phyloP scores from a whole-genome alignment of 345 rosid genomes.

The Brassica incana region DNA sequence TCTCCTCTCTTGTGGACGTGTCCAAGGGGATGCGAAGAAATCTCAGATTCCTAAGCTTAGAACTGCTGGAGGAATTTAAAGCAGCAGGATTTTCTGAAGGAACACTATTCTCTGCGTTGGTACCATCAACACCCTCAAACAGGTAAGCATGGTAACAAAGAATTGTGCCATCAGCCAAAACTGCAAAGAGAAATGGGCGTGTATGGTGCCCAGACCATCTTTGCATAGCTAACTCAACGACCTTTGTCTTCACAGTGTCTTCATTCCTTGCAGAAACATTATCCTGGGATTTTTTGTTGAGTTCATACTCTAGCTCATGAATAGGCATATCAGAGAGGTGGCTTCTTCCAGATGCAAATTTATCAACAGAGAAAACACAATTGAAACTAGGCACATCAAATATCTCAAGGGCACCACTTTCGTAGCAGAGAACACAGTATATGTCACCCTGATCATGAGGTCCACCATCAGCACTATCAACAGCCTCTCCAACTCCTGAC shows the following conservation, averaged over 20 bases:
- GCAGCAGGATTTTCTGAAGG: conserved; percentile 49
- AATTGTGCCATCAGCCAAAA: conserved; percentile 92
- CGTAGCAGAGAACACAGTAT: conserved; percentile 89
- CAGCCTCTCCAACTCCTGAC: conserved; percentile 77
- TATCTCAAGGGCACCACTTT: conserved; percentile 79
- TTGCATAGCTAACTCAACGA: conserved; percentile 89
- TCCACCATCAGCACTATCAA: conserved; percentile 86
- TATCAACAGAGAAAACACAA: conserved; percentile 81
- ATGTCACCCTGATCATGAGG: conserved; percentile 87
- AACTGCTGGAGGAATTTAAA: conserved; percentile 51
- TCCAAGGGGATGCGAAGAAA: conserved; percentile 74
- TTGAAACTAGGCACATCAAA: conserved; percentile 89
- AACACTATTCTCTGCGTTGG: conserved; percentile 55
- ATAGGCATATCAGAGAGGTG: conserved; percentile 64
- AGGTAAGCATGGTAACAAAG: conserved; percentile 91
- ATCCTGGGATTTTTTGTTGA: conserved; percentile 50
- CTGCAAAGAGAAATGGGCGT: conserved; percentile 84
- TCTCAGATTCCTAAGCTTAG: conserved; percentile 84
- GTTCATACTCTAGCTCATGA: conserved; percentile 52
- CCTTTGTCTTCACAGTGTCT: conserved; percentile 56
- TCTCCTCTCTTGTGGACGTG: conserved; percentile 76
- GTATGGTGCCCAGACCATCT: conserved; percentile 89
- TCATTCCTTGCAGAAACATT: conserved; percentile 68
- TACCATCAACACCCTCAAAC: conserved; percentile 74
- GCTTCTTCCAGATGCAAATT: conserved; percentile 76